These are phyloP conservation scores for Aspergillus texensis DNA, from an alignment of 2,329 filamentous ascomycete genomes.

Conservation along the genomic window DNA sequence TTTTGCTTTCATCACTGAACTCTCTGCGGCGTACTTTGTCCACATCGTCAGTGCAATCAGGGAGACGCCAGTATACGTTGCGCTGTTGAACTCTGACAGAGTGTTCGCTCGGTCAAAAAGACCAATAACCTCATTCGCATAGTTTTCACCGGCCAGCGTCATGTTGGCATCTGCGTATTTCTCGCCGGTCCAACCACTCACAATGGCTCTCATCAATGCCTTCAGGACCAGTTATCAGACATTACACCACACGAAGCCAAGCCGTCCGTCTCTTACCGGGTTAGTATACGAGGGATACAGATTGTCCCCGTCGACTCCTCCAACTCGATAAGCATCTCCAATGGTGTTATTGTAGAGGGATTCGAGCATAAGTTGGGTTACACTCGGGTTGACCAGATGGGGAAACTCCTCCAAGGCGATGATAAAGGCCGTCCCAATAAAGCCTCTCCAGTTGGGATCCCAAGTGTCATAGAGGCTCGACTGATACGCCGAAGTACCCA, in stretches of 20 bases:
- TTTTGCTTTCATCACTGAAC: background rate
- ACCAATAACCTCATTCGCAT: slow-evolving; percentile 59
- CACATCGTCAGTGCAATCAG: slow-evolving; percentile 62
- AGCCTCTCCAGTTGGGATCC: slow-evolving; percentile 68
- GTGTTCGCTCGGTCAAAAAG: slow-evolving; percentile 60
- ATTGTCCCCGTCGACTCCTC: slow-evolving; percentile 62
- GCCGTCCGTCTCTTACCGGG: too few species aligned
- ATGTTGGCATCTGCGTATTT: slow-evolving; percentile 57
- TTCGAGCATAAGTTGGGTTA: slow-evolving; percentile 52
- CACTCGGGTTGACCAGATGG: slow-evolving; percentile 46
- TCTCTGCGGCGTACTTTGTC: slow-evolving; percentile 49
- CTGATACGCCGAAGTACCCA: slow-evolving; percentile 56
- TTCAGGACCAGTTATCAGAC: background rate
- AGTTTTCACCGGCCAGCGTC: slow-evolving; percentile 50
- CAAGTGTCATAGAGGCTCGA: slow-evolving; percentile 57
- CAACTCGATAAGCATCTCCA: slow-evolving; percentile 64
- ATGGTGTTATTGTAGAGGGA: slow-evolving; percentile 59
- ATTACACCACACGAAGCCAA: too few species aligned
- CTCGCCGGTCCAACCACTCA: slow-evolving; percentile 61
- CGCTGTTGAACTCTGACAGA: slow-evolving; percentile 64
- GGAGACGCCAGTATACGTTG: slow-evolving; percentile 65
- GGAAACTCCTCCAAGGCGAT: slow-evolving; percentile 61
- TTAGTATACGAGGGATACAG: slow-evolving; percentile 56
- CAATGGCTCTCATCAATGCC: slow-evolving; percentile 66
- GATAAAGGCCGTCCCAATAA: slow-evolving; percentile 62